Base-by-base conservation (phyloP, 768 basidiomycete genomes). In the Lactarius tabidus region DNA sequence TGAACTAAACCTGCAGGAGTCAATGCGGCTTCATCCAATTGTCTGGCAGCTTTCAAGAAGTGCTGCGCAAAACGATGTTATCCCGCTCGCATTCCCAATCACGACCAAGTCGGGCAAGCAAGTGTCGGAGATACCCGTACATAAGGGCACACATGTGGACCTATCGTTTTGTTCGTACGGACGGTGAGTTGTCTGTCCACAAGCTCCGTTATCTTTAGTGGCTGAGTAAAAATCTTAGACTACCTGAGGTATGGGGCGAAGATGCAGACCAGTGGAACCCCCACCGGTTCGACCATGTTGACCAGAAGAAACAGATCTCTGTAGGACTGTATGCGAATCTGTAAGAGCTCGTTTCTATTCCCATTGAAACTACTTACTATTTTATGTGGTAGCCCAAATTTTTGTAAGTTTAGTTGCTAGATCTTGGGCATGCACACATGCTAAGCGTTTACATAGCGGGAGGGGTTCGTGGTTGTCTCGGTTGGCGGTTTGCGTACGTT, bases 41-140 rank as follows among this genome's bases (percentile, higher is more conserved):
- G 72, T 72, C 35, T 72, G 72, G 55, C 65, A 65, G 12, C 66
- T 74, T 39, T n/a, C 64, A 17, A 72, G 77, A 39, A 53, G 36
- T n/a, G 74, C 76, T 1, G 66, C 60, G 1, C 57, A 62, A 7
- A 76, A 79, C 33, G 76, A 76, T 58, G 69, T 74, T 14, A 71
- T 79, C 26, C 78, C 77, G 4, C 72, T 79, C 18, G 64, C 74
- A 2, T 48, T 67, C 9, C 77, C 77, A 5, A 67, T 78, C 53
- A 64, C 59, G n/a, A 70, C 72, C 6, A 68, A 57, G 33, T 69
- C 69, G 0, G 78, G 75, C 6, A 56, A 72, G 38, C 52, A 69
- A 31, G 59, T 76, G 26, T 65, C 54, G 18, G 70, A 68, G 59
- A 70, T 77, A 43, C 75, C 72, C 0, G 62, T 77, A n/a, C 63